Evolutionary conservation across 2,329 filamentous ascomycete species (phyloP).

Genomic region (Phialophora tarda): DNA sequence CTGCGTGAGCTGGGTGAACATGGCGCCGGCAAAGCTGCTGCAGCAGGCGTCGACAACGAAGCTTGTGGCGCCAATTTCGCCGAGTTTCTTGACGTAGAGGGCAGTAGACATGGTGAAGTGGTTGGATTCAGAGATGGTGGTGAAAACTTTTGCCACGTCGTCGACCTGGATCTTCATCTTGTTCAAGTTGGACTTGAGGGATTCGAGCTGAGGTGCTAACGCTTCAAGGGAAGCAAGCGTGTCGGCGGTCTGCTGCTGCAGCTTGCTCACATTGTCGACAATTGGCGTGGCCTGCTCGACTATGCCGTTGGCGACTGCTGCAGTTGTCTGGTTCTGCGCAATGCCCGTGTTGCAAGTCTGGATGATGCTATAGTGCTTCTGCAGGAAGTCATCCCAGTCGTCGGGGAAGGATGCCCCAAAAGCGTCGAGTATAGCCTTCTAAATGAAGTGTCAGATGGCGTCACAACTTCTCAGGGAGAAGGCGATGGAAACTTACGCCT

Average conservation of each 20-base stretch:
- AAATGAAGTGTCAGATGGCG: background rate
- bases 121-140: background rate
- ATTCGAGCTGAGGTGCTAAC: background rate
- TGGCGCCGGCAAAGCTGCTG: conserved; percentile 1
- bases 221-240: background rate
- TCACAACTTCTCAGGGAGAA: background rate
- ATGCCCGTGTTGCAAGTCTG: background rate
- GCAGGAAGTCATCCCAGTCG: background rate
- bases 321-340: background rate
- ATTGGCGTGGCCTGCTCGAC: conserved; percentile 2
- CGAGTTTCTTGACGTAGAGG: background rate
- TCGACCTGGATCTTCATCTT: conserved; percentile 1
- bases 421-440: conserved; percentile 1
- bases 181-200: background rate
- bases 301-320: conserved; percentile 3
- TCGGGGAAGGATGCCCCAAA: background rate
- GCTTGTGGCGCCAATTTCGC: background rate
- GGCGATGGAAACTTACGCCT: background rate
- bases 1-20: background rate
- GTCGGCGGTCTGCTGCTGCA: conserved; percentile 1
- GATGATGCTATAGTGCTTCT: conserved; percentile 3
- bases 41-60: background rate
- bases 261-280: background rate
- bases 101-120: background rate
- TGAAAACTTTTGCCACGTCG: background rate